A percentile compares a stretch with the other conserved stretches of the same genome.
phyloP scores from a whole-genome alignment of 2,329 filamentous ascomycete species.

The Sporothrix globosa region DNA sequence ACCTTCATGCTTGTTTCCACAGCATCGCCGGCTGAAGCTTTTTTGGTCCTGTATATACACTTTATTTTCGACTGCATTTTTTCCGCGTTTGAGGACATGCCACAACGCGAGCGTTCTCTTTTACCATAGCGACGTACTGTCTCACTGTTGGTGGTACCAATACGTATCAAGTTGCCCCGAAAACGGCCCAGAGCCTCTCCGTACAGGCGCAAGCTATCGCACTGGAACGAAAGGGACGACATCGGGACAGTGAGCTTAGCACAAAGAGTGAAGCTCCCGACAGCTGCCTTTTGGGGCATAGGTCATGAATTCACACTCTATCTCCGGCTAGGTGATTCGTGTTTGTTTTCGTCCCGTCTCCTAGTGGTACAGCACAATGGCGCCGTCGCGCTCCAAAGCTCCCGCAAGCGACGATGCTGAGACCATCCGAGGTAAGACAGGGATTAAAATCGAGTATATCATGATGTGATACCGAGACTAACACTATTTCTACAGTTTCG shows the following conservation, averaged over 20 bases:
- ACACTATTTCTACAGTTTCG: slow-evolving; percentile 27
- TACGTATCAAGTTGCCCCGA: not conserved
- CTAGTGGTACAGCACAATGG: slow-evolving; percentile 30
- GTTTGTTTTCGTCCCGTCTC: slow-evolving; percentile 2
- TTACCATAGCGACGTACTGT: not conserved
- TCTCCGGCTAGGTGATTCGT: not conserved
- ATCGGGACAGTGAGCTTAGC: not conserved
- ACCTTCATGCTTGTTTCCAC: not conserved
- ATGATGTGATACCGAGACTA: not conserved
- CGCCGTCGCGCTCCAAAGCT: slow-evolving; percentile 32
- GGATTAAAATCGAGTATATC: not conserved
- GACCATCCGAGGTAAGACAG: slow-evolving; percentile 35
- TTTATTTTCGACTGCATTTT: slow-evolving; percentile 20
- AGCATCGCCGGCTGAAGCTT: slow-evolving; percentile 6
- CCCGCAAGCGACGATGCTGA: slow-evolving; percentile 34
- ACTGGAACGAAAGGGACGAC: not conserved
- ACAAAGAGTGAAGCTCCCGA: not conserved
- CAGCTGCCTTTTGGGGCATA: not conserved
- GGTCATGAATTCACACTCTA: not conserved
- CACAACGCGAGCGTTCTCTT: not conserved
- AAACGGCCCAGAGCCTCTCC: not conserved
- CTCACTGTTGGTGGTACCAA: slow-evolving; percentile 1
- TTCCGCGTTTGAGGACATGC: not conserved
- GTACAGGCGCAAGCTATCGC: not conserved
- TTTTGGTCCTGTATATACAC: slow-evolving; percentile 21